A percentile compares a stretch with the other conserved stretches of the same genome.
Evolutionary conservation across 352 stramenopile genomes (phyloP).

Genomic region (Phytophthora capsici): DNA sequence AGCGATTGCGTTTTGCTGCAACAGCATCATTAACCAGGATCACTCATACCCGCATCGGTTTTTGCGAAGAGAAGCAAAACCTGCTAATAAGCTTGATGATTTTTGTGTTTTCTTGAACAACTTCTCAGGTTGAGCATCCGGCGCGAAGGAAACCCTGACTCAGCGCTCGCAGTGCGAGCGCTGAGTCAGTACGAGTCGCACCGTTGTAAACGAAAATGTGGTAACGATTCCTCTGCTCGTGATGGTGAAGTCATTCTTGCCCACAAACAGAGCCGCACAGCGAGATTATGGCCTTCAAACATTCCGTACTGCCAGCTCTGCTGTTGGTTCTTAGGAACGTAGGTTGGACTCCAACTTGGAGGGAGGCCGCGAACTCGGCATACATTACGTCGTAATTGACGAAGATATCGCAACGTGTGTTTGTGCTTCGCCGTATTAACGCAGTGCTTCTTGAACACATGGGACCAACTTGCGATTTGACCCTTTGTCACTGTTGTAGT

Average conservation of each 20-base stretch:
- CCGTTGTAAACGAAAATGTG: conserved; percentile 1
- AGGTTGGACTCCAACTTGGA: too few relatives aligned
- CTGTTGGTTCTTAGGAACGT: not conserved
- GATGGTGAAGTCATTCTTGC: conserved; percentile 21
- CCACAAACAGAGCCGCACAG: conserved; percentile 1
- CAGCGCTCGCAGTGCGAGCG: too few relatives aligned
- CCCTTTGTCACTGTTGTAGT: not conserved
- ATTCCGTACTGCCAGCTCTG: not conserved
- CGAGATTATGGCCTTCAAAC: conserved; percentile 2
- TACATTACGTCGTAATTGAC: too few relatives aligned
- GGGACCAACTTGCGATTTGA: conserved; percentile 20
- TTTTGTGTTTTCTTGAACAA: too few relatives aligned
- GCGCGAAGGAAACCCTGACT: not conserved
- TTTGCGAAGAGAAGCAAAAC: too few relatives aligned
- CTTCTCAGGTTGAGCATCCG: too few relatives aligned
- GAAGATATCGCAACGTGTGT: not conserved
- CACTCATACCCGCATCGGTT: too few relatives aligned
- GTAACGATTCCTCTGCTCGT: not conserved
- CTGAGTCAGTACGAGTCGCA: too few relatives aligned
- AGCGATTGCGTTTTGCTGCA: too few relatives aligned
- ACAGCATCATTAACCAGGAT: too few relatives aligned
- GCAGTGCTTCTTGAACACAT: conserved; percentile 15
- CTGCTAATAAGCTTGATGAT: too few relatives aligned
- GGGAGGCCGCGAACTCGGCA: not conserved
- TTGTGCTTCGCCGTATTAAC: not conserved